phyloP scores from a whole-genome alignment of 768 basidiomycete genomes.

The Sarcodon aspratus region DNA sequence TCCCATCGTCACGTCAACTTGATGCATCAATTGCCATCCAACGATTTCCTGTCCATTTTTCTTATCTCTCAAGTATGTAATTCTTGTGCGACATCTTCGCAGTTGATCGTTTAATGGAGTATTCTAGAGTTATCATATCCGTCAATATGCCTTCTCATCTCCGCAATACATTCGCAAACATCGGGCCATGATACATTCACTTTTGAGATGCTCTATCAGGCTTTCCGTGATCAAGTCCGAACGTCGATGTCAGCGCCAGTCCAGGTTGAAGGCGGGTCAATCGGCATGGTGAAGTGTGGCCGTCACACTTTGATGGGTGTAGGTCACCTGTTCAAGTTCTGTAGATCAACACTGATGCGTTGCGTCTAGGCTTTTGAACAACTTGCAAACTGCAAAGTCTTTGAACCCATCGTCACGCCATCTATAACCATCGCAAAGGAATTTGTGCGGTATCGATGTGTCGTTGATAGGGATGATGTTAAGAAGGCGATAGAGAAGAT shows the following conservation, averaged over 20 bases:
- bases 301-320: constrained; percentile 58
- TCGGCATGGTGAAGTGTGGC: constrained; percentile 62
- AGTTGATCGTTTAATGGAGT: neutral
- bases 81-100: neutral
- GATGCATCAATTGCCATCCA: constrained; percentile 34
- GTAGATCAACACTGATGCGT: neutral
- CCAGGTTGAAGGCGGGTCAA: constrained; percentile 56
- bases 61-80: constrained; percentile 40
- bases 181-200: constrained; percentile 75
- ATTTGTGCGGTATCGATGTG: constrained; percentile 67
- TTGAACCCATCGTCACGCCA: constrained; percentile 37
- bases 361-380: constrained; percentile 62
- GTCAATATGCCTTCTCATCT: constrained; percentile 71
- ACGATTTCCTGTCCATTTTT: constrained; percentile 41
- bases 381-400: constrained; percentile 44
- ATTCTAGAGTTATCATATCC: constrained; percentile 70
- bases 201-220: constrained; percentile 84
- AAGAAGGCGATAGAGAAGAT: constrained; percentile 53
- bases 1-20: constrained; percentile 36
- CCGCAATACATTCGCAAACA: constrained; percentile 66
- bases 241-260: constrained; percentile 66
- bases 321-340: constrained; percentile 16
- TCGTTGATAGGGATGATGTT: constrained; percentile 51
- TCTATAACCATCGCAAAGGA: constrained; percentile 45
- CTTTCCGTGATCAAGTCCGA: constrained; percentile 66